A percentile compares a stretch with the other conserved stretches of the same genome.
Conservation (phyloP, 495 filamentous ascomycete genomes). For the Podospora fimiseda region DNA sequence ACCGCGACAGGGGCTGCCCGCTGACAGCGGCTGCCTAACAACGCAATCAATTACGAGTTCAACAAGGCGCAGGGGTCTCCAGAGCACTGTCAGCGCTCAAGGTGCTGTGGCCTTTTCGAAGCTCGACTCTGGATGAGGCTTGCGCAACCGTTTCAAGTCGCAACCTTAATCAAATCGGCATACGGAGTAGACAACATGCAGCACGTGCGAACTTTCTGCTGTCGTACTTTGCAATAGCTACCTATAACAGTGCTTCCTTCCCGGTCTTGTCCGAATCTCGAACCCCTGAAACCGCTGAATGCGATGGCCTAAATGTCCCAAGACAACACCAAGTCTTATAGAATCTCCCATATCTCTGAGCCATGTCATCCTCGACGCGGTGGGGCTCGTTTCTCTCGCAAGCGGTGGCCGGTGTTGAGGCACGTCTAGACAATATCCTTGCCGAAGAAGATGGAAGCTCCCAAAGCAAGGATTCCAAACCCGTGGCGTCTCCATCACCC, state of each 20-base stretch:
- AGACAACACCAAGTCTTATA: not conserved
- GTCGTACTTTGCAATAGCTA: not conserved
- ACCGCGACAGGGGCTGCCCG: not conserved
- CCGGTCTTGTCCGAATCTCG: not conserved
- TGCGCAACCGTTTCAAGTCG: not conserved
- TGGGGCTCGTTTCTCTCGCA: constrained; percentile 86
- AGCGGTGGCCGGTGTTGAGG: constrained; percentile 90
- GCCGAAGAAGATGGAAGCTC: constrained; percentile 55
- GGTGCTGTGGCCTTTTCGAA: not conserved
- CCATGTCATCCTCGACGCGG: constrained; percentile 36
- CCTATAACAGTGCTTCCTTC: not conserved
- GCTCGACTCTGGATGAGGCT: not conserved
- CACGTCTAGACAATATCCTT: constrained; percentile 84
- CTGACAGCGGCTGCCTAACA: constrained; percentile 9
- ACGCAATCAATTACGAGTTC: constrained; percentile 3
- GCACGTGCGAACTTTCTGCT: not conserved
- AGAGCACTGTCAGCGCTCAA: not conserved
- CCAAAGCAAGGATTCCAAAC: constrained; percentile 26
- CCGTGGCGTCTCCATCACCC: constrained; percentile 21
- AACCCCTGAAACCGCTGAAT: not conserved
- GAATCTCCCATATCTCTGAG: not conserved
- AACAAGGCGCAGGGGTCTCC: constrained; percentile 2
- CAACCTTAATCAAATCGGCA: not conserved
- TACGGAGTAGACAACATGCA: not conserved
- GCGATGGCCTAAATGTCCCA: constrained; percentile 11